Conservation (phyloP, 441 rosid species). For the Gossypium schwendimanii region DNA sequence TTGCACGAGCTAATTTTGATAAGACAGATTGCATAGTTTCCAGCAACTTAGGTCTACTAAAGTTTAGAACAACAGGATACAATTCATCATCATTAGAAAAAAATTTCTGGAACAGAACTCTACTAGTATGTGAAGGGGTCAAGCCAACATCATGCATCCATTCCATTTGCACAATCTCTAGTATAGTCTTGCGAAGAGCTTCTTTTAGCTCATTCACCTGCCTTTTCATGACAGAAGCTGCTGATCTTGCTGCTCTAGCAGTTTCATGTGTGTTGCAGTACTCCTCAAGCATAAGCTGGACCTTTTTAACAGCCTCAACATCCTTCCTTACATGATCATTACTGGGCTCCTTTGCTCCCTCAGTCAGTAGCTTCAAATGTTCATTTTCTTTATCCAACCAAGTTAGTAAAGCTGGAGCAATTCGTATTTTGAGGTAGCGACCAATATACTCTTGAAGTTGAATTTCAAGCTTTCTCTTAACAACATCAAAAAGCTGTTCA, state of each 20-base stretch:
- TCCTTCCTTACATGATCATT: slow-evolving; percentile 47
- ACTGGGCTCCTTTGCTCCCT: slow-evolving; percentile 37
- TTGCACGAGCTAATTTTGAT: slow-evolving; percentile 56
- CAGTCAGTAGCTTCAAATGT: slow-evolving; percentile 42
- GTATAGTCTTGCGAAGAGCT: slow-evolving; percentile 60
- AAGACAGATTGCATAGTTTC: slow-evolving; percentile 62
- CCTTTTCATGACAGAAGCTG: slow-evolving; percentile 67
- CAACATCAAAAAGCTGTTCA: slow-evolving; percentile 76
- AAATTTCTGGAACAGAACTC: slow-evolving; percentile 53
- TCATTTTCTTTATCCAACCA: slow-evolving; percentile 68
- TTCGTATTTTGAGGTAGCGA: slow-evolving; percentile 56
- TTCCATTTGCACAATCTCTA: slow-evolving; percentile 88
- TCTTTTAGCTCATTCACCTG: slow-evolving; percentile 72
- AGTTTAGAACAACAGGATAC: slow-evolving; percentile 49
- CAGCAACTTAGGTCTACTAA: slow-evolving; percentile 65
- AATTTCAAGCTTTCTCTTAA: slow-evolving; percentile 72
- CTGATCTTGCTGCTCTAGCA: slow-evolving; percentile 78
- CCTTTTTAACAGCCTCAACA: slow-evolving; percentile 46
- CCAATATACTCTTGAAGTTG: slow-evolving; percentile 73
- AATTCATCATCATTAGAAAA: slow-evolving; percentile 52
- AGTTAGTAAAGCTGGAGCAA: slow-evolving; percentile 59
- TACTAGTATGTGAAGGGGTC: slow-evolving; percentile 57
- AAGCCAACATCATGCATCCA: slow-evolving; percentile 73
- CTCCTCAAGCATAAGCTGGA: slow-evolving; percentile 79
- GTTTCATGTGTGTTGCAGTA: slow-evolving; percentile 89